Conservation (phyloP, 495 filamentous ascomycete genomes). For the Corynascus novoguineensis region DNA sequence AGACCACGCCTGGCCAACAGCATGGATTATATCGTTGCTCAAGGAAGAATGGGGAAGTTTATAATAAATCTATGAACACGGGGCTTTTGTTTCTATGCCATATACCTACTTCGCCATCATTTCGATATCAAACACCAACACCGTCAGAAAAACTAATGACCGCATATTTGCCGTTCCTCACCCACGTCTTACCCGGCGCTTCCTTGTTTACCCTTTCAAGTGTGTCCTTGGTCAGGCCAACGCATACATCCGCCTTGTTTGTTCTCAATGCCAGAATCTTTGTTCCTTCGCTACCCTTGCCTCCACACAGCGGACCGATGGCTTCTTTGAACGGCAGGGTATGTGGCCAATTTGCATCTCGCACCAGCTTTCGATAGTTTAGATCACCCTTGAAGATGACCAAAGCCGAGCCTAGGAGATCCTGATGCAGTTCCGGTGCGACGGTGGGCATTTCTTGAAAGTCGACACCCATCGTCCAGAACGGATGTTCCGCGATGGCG, state of each 20-base stretch:
- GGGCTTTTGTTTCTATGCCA: no score
- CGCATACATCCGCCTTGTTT: not conserved
- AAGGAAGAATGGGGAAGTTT: not conserved
- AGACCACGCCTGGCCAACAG: not conserved
- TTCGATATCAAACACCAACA: no score
- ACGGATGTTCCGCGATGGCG: not conserved
- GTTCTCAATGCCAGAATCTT: not conserved
- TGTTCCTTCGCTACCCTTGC: not conserved
- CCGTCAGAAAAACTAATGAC: constrained; percentile 1
- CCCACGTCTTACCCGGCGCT: not conserved
- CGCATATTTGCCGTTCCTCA: not conserved
- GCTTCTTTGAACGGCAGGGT: not conserved
- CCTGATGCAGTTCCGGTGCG: not conserved
- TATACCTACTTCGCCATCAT: no score
- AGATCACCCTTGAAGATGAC: not conserved
- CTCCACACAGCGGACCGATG: not conserved
- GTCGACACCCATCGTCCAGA: not conserved
- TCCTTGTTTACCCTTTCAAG: not conserved
- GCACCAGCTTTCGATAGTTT: not conserved
- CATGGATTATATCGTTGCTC: not conserved
- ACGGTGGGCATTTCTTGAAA: not conserved
- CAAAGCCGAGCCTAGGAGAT: not conserved
- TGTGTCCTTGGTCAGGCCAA: not conserved
- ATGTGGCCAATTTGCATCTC: not conserved
- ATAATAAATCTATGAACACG: not conserved